A percentile compares a stretch with the other conserved stretches of the same genome.
Evolutionary conservation across 2,329 filamentous ascomycete genomes (phyloP).

Genomic region (Ascochyta lentis): DNA sequence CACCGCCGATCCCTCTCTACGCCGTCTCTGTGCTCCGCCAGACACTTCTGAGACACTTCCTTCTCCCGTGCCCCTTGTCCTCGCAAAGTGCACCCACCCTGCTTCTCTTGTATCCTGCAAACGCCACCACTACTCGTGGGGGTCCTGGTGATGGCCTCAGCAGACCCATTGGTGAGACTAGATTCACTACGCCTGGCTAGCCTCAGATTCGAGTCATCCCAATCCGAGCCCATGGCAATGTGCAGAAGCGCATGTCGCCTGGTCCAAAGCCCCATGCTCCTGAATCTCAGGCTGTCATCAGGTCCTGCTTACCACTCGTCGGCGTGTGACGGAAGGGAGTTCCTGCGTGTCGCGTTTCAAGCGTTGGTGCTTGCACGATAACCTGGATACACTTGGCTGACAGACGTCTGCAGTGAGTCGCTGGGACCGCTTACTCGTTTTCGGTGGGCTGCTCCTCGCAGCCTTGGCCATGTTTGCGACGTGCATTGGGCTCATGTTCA

Average conservation of each 20-base stretch:
- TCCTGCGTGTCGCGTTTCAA: slow-evolving; percentile 51
- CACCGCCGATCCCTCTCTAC: slow-evolving; percentile 7
- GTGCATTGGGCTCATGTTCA: slow-evolving; percentile 87
- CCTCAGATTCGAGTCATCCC: slow-evolving; percentile 15
- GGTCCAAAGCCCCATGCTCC: slow-evolving; percentile 11
- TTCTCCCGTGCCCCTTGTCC: slow-evolving; percentile 21
- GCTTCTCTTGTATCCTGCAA: slow-evolving; percentile 8
- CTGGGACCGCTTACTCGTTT: slow-evolving; percentile 95
- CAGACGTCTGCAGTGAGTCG: slow-evolving; percentile 74
- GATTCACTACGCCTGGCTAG: slow-evolving; percentile 34
- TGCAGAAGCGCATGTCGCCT: slow-evolving; percentile 25
- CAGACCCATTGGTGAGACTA: slow-evolving; percentile 31
- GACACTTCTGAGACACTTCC: slow-evolving; percentile 17
- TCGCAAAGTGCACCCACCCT: slow-evolving; percentile 21
- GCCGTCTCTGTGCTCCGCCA: slow-evolving; percentile 12
- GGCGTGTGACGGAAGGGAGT: slow-evolving; percentile 48
- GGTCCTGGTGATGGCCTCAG: slow-evolving; percentile 39
- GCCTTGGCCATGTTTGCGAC: slow-evolving; percentile 89
- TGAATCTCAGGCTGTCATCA: slow-evolving; percentile 34
- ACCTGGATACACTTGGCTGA: slow-evolving; percentile 40
- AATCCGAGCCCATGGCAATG: slow-evolving; percentile 29
- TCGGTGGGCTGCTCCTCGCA: slow-evolving; percentile 58
- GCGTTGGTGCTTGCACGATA: slow-evolving; percentile 45
- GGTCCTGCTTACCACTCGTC: slow-evolving; percentile 36
- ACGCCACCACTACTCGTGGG: slow-evolving; percentile 19